These are phyloP conservation scores for Ploettnerulaceae sp. DNA, from an alignment of 2,329 filamentous ascomycete species.

Conservation along the genomic window DNA sequence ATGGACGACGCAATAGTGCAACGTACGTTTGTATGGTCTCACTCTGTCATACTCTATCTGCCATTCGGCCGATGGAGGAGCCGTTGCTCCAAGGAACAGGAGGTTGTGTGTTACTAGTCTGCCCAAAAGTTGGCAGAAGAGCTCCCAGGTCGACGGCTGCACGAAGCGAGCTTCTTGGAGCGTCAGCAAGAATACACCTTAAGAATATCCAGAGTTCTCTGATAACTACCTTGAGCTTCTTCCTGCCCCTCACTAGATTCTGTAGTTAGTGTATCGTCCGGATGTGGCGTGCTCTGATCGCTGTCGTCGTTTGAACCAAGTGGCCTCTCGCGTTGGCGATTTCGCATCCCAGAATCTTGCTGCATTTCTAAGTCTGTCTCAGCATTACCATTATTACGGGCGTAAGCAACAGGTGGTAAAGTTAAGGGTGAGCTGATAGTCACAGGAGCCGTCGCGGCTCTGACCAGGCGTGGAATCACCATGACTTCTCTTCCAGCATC, in stretches of 20 bases:
- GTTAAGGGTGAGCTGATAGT: not conserved
- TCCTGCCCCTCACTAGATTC: not conserved
- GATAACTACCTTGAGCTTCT: not conserved
- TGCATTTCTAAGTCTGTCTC: slow-evolving; percentile 4
- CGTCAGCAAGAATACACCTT: too few species aligned
- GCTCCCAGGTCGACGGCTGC: not conserved
- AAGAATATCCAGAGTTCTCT: too few species aligned
- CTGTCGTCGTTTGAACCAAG: not conserved
- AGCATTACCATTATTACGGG: slow-evolving; percentile 6
- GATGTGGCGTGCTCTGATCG: not conserved
- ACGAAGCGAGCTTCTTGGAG: too few species aligned
- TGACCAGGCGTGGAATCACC: not conserved
- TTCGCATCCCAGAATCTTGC: not conserved
- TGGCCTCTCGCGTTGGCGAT: slow-evolving; percentile 1
- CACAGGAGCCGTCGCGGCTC: slow-evolving; percentile 1
- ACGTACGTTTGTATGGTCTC: slow-evolving; percentile 1
- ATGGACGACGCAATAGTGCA: too few species aligned
- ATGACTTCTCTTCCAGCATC: not conserved
- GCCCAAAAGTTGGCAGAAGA: not conserved
- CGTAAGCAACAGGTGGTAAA: not conserved
- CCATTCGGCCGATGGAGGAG: not conserved
- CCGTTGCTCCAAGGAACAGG: too few species aligned
- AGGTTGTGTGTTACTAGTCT: not conserved
- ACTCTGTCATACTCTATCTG: slow-evolving; percentile 6
- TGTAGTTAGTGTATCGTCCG: not conserved